Percentiles rank a stretch among this genome's conserved stretches.
Conservation (phyloP, 345 rosid genomes). For the Linum usitatissimum region DNA sequence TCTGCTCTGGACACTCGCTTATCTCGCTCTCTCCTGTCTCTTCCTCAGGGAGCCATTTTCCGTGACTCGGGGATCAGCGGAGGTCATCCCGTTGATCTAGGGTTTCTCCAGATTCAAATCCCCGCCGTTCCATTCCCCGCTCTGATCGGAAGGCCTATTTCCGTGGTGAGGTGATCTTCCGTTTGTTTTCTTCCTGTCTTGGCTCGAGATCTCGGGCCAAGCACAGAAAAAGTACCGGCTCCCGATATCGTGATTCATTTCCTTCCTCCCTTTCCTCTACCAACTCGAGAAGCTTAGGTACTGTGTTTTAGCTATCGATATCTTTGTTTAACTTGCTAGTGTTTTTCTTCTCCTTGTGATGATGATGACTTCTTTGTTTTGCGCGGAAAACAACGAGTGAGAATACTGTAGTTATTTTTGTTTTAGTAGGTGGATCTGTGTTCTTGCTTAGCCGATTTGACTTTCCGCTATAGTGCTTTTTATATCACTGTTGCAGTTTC, state of each 20-base stretch:
- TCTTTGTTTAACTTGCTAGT: background rate
- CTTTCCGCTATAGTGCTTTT: background rate
- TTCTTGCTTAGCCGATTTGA: background rate
- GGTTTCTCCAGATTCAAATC: constrained; percentile 15
- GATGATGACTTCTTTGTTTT: too few species aligned
- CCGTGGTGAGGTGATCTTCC: constrained; percentile 22
- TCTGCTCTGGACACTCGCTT: background rate
- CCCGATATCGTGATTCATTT: constrained; percentile 23
- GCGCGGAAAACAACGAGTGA: constrained; percentile 2
- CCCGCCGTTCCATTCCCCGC: background rate
- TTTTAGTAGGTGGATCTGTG: background rate
- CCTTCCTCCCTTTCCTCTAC: background rate
- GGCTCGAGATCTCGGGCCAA: constrained; percentile 98
- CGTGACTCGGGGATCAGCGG: background rate
- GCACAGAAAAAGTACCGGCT: constrained; percentile 42
- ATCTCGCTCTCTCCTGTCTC: background rate
- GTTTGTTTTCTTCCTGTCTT: constrained; percentile 41
- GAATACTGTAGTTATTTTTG: background rate
- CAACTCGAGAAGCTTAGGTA: constrained; percentile 8
- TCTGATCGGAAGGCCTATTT: background rate
- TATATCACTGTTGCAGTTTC: background rate
- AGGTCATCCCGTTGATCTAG: constrained; percentile 17
- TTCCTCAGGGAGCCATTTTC: background rate
- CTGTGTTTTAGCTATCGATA: background rate
- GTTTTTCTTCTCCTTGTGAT: background rate